Evolutionary conservation across 2,329 filamentous ascomycete genomes (phyloP).

Genomic region (Plectosphaerella plurivora): DNA sequence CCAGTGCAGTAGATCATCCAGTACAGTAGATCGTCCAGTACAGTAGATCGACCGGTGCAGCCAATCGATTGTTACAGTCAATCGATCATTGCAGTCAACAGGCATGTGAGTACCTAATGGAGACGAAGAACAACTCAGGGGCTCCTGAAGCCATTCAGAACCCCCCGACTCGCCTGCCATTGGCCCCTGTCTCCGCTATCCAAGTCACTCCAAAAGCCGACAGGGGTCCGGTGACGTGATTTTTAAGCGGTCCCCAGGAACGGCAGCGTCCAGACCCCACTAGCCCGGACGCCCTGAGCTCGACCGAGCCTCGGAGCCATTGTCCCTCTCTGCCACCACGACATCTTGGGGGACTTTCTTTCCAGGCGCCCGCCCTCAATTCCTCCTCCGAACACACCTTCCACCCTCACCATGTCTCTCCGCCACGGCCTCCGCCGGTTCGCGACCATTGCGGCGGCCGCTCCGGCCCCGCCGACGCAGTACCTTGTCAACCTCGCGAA

Average conservation of each 20-base stretch:
- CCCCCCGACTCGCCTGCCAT: not conserved
- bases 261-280: not conserved
- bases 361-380: not conserved
- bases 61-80: too few species aligned
- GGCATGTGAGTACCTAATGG: too few species aligned
- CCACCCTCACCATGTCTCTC: constrained; percentile 51
- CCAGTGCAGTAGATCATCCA: too few species aligned
- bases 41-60: too few species aligned
- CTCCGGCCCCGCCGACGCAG: constrained; percentile 40
- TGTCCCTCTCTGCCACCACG: not conserved
- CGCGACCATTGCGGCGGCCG: constrained; percentile 52
- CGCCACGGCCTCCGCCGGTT: constrained; percentile 65
- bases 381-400: not conserved
- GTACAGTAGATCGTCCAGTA: too few species aligned
- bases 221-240: not conserved
- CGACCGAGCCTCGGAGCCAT: constrained; percentile 1
- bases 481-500: constrained; percentile 71
- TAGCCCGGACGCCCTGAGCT: not conserved
- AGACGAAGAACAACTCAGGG: too few species aligned
- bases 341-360: not conserved
- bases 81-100: too few species aligned
- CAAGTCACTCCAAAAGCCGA: not conserved
- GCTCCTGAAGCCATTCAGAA: not conserved
- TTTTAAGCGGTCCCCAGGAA: not conserved
- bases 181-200: not conserved